Percentiles rank a stretch among this genome's conserved stretches.
Conservation (phyloP, 257 asterid species). For the Nicotiana obtusifolia region DNA sequence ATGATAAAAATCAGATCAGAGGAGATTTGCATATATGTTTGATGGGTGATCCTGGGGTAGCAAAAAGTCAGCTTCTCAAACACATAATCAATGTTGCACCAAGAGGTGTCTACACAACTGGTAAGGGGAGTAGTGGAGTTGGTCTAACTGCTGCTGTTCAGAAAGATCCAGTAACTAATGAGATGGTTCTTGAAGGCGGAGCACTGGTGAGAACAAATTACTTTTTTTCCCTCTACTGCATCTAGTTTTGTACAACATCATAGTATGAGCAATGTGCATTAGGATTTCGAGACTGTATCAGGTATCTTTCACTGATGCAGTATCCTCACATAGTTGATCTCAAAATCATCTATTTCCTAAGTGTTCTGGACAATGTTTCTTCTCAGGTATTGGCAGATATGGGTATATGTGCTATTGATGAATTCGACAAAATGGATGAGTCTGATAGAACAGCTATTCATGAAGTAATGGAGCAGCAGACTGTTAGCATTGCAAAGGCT, state of each 20-base stretch:
- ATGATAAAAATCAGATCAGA: slow-evolving; percentile 49
- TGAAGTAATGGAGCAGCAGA: slow-evolving; percentile 99
- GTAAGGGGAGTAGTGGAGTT: slow-evolving; percentile 98
- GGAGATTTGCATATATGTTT: slow-evolving; percentile 80
- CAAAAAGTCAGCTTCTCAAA: slow-evolving; percentile 97
- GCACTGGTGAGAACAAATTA: slow-evolving; percentile 66
- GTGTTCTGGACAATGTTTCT: neutral
- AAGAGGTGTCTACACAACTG: slow-evolving; percentile 92
- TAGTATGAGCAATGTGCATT: neutral
- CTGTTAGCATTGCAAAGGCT: slow-evolving; percentile 98
- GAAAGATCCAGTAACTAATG: slow-evolving; percentile 95
- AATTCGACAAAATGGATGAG: slow-evolving; percentile 98
- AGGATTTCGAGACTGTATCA: neutral
- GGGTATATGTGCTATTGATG: slow-evolving; percentile 99
- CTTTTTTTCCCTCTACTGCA: neutral
- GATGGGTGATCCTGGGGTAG: slow-evolving; percentile 99
- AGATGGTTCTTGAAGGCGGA: slow-evolving; percentile 98
- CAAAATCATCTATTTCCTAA: neutral
- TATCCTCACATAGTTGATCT: neutral
- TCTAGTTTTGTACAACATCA: neutral
- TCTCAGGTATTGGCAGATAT: slow-evolving; percentile 89
- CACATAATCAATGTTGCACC: slow-evolving; percentile 98
- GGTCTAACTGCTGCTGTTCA: slow-evolving; percentile 99
- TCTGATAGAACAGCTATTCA: slow-evolving; percentile 95
- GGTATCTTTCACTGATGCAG: neutral